Percentiles rank a stretch among this genome's conserved stretches.
These are phyloP conservation scores for Rutstroemia sp. DNA, from an alignment of 2,329 filamentous ascomycete genomes.

Conservation along the genomic window DNA sequence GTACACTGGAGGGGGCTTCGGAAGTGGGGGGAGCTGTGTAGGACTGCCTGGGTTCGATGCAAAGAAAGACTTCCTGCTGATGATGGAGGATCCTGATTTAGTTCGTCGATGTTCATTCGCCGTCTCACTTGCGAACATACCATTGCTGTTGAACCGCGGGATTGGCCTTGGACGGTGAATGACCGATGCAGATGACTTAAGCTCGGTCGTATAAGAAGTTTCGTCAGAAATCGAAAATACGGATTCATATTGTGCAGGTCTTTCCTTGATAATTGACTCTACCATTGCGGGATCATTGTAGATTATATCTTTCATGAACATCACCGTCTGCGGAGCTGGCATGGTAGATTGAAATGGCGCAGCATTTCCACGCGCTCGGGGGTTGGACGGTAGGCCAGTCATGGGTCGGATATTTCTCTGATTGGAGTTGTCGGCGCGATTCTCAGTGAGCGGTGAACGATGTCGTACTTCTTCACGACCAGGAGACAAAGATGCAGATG, in stretches of 20 bases:
- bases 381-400: constrained; percentile 24
- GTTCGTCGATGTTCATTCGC: constrained; percentile 36
- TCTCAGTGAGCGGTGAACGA: constrained; percentile 24
- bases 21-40: constrained; percentile 42
- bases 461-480: constrained; percentile 26
- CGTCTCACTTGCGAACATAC: constrained; percentile 40
- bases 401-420: constrained; percentile 14
- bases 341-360: constrained; percentile 10
- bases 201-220: constrained; percentile 7
- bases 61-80: constrained; percentile 39
- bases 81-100: constrained; percentile 42
- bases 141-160: constrained; percentile 32
- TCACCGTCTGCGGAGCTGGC: constrained; percentile 39
- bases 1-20: constrained; percentile 34
- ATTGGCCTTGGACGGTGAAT: constrained; percentile 30
- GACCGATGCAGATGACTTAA: constrained; percentile 22
- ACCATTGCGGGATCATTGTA: constrained; percentile 46
- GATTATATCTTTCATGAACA: constrained; percentile 49
- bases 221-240: constrained; percentile 3
- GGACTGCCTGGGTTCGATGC: constrained; percentile 38
- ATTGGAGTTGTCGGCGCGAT: constrained; percentile 14
- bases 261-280: constrained; percentile 41
- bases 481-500: constrained; percentile 28
- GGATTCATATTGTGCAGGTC: constrained; percentile 19
- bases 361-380: constrained; percentile 16